Base-by-base conservation (phyloP, 768 basidiomycete genomes). In the Collybia mongolica region DNA sequence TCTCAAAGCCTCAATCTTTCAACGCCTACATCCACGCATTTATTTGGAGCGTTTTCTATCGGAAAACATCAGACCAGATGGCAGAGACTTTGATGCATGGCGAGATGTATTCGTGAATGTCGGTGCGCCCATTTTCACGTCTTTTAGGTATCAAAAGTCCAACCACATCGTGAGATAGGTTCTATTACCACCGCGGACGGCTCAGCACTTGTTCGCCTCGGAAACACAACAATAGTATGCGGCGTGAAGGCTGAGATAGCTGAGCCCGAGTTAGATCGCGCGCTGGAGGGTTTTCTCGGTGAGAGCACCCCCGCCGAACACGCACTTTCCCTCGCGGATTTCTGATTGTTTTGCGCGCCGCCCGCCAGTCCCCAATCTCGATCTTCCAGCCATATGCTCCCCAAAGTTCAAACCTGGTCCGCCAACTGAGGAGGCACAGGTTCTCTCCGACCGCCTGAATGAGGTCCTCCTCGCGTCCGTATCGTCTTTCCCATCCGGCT, bases 161-260 rank as follows among this genome's bases (percentile, higher is more conserved):
- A 32, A 32, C 14, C 2, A 9, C 11, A 14, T 32, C 5, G 11
- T 32, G 32, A 32, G 12, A 46, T 41, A 95, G 94, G 93, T 45
- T 96, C 95, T 2, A 88, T 99, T 71, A 87, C 90, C 0, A 98
- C 97, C 0, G 94, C 97, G 0, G 81, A 94, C 54, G 94, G 95
- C 0, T 97, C 94, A 4, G 86, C 95, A 0, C 84, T 99, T 36
- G 91, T 98, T 3, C 76, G 93, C 22, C 65, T 98, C 52, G 97
- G 97, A 17, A 80, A 90, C 41, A 97, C 96, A n/a, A 98, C 93
- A 1, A 75, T 98, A 32, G 90, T 98, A 0, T 98, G 95, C 60
- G 97, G 97, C 1, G 83, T 99, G 56, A 98, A 97, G 64, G 94
- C 93, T 12, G 95, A 98, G 68, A 87, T 96, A 36, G 87, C 93